phyloP scores from a whole-genome alignment of 1,284 basidiomycete species.

The Cerrena zonata region DNA sequence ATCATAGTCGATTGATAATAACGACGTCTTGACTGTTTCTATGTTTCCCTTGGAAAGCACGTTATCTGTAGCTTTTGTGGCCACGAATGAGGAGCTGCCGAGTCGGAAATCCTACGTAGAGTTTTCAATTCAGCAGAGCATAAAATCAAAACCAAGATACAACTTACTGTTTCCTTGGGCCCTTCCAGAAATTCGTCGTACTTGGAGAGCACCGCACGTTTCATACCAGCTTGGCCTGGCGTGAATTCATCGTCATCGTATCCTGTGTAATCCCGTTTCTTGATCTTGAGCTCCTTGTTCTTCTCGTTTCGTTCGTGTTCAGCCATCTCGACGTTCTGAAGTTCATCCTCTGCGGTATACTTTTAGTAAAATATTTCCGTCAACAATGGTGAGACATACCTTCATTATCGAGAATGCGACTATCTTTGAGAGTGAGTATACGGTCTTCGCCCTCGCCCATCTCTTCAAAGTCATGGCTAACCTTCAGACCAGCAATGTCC shows the following conservation, averaged over 20 bases:
- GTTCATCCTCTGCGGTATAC: constrained; percentile 79
- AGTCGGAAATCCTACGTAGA: constrained; percentile 69
- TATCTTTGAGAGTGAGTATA: constrained; percentile 95
- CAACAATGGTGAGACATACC: constrained; percentile 51
- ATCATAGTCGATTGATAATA: constrained; percentile 86
- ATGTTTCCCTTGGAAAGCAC: constrained; percentile 49
- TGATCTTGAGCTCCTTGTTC: constrained; percentile 81
- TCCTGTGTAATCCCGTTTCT: constrained; percentile 86
- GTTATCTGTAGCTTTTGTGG: constrained; percentile 34
- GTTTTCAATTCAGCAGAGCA: constrained; percentile 5
- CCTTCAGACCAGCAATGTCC: constrained; percentile 90
- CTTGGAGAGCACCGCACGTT: constrained; percentile 82
- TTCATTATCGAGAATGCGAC: constrained; percentile 87
- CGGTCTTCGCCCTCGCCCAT: constrained; percentile 90
- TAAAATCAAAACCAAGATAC: neutral
- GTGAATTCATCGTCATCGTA: constrained; percentile 94
- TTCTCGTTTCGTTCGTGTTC: constrained; percentile 77
- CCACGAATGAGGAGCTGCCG: constrained; percentile 45
- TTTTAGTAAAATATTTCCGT: neutral
- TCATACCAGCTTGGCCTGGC: constrained; percentile 67
- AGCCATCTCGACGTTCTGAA: constrained; percentile 90
- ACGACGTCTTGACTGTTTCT: constrained; percentile 67
- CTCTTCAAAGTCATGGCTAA: constrained; percentile 88
- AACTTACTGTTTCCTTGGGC: constrained; percentile 55
- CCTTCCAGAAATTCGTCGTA: constrained; percentile 88